Percentiles rank a stretch among this genome's conserved stretches.
Conservation (phyloP, 2,329 filamentous ascomycete genomes). For the Dactylellina leptospora region DNA sequence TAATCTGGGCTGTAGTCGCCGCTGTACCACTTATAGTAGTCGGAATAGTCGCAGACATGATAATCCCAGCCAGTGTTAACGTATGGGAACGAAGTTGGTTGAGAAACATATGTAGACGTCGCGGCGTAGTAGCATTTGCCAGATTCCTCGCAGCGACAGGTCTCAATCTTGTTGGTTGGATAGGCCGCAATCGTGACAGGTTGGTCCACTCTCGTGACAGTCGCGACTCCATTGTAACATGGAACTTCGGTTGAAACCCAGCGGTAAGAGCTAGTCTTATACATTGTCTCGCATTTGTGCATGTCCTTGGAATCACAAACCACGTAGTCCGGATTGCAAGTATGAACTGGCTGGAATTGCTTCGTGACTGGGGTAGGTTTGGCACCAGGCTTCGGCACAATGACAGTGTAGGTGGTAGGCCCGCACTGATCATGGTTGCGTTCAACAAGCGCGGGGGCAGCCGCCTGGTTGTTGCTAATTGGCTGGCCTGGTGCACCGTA, state of each 20-base stretch:
- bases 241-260: slow-evolving; percentile 46
- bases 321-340: slow-evolving; percentile 46
- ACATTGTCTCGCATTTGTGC: slow-evolving; percentile 39
- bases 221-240: slow-evolving; percentile 33
- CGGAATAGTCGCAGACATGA: slow-evolving; percentile 40
- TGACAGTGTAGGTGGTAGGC: slow-evolving; percentile 38
- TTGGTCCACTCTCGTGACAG: slow-evolving; percentile 30
- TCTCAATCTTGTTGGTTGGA: slow-evolving; percentile 46
- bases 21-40: slow-evolving; percentile 49
- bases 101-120: slow-evolving; percentile 35
- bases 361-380: slow-evolving; percentile 44
- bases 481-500: slow-evolving; percentile 34
- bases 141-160: slow-evolving; percentile 31
- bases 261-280: slow-evolving; percentile 43
- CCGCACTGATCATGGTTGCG: slow-evolving; percentile 31
- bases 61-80: slow-evolving; percentile 47
- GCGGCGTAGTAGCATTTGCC: slow-evolving; percentile 44
- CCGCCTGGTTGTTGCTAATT: slow-evolving; percentile 14
- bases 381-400: slow-evolving; percentile 34
- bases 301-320: slow-evolving; percentile 43
- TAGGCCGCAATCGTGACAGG: slow-evolving; percentile 44
- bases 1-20: slow-evolving; percentile 48
- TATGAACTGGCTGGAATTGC: slow-evolving; percentile 43
- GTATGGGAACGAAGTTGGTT: slow-evolving; percentile 46
- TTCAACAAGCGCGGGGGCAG: slow-evolving; percentile 21